Conservation (phyloP, 2,329 filamentous ascomycete species). For the Huntiella moniliformis region DNA sequence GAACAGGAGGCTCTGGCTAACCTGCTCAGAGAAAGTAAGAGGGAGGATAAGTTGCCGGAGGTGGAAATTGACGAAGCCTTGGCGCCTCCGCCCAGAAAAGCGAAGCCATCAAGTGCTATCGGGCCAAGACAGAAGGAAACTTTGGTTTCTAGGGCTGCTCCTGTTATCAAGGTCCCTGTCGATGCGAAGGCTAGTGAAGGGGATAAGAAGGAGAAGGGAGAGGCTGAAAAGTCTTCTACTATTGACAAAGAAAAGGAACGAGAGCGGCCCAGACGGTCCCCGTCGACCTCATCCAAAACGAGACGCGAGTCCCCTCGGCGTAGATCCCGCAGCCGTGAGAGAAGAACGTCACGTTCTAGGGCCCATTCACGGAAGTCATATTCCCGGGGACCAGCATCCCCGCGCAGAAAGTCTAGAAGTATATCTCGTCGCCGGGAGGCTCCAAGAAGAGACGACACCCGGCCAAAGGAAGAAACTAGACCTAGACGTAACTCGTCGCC, state of each 20-base stretch:
- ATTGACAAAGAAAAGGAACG: conserved; percentile 12
- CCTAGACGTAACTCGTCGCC: conserved; percentile 27
- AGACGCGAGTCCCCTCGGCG: too few species aligned
- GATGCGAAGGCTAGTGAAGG: conserved; percentile 18
- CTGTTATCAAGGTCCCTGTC: conserved; percentile 11
- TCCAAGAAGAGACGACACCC: conserved; percentile 10
- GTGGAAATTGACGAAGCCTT: conserved; percentile 37
- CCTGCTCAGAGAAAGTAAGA: conserved; percentile 39
- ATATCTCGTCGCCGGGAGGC: conserved; percentile 10
- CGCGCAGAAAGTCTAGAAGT: conserved; percentile 12
- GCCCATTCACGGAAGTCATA: conserved; percentile 18
- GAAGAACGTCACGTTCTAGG: too few species aligned
- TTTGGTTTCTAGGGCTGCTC: background rate
- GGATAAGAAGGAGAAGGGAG: background rate
- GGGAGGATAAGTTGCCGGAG: conserved; percentile 30
- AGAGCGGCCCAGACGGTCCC: conserved; percentile 14
- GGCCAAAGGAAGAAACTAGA: conserved; percentile 12
- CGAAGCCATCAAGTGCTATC: conserved; percentile 37
- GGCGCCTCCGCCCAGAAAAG: conserved; percentile 31
- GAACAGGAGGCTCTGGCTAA: conserved; percentile 40
- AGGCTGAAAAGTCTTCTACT: background rate
- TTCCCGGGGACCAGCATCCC: conserved; percentile 13
- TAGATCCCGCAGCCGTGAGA: too few species aligned
- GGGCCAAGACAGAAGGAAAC: conserved; percentile 30
- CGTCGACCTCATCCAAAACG: too few species aligned